phyloP scores from a whole-genome alignment of 345 rosid species.

The Noccaea bulbosa region DNA sequence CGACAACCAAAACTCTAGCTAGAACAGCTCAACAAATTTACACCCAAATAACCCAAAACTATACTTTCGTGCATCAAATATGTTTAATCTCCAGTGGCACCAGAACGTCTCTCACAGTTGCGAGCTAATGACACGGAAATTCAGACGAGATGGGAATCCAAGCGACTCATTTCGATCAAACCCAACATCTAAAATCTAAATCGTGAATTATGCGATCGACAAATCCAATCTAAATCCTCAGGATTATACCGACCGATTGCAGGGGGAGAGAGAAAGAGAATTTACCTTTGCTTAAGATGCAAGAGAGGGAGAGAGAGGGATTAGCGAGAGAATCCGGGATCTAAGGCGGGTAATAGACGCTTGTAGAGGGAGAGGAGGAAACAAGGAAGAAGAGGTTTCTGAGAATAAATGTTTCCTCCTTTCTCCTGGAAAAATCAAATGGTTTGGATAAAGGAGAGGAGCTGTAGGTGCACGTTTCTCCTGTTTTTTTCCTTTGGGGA shows the following conservation, averaged over 20 bases:
- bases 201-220: constrained; percentile 3
- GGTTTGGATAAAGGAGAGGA: constrained; percentile 35
- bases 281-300: constrained; percentile 40
- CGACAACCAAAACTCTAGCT: not conserved
- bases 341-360: not conserved
- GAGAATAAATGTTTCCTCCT: not conserved
- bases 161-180: not conserved
- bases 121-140: not conserved
- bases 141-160: constrained; percentile 21
- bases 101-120: not conserved
- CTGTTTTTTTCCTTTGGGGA: constrained; percentile 2
- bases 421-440: constrained; percentile 18
- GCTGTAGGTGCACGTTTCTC: constrained; percentile 4
- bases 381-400: not conserved
- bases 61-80: not conserved
- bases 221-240: not conserved
- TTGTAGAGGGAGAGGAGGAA: not conserved
- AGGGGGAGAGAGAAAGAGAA: constrained; percentile 3
- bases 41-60: not conserved
- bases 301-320: constrained; percentile 34
- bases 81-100: not conserved
- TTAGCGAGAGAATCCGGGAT: constrained; percentile 26
- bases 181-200: constrained; percentile 13
- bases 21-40: not conserved
- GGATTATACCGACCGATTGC: not conserved